A percentile compares a stretch with the other conserved stretches of the same genome.
phyloP scores from a whole-genome alignment of 208 protist genomes.

The Trypanosoma lewisi region DNA sequence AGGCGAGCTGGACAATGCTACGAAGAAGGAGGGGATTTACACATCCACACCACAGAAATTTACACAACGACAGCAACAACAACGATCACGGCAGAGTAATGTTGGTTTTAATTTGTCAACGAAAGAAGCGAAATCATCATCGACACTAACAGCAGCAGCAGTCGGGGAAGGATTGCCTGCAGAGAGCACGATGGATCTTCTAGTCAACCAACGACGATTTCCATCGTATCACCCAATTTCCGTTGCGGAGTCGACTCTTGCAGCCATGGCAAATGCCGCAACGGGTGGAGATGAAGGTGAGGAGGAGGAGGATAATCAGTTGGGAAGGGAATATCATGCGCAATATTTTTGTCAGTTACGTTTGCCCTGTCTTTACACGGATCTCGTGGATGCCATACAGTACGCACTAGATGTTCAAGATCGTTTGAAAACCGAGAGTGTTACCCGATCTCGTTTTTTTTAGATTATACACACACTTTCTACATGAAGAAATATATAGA shows the following conservation, averaged over 20 bases:
- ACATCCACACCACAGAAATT: background rate
- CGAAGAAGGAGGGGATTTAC: background rate
- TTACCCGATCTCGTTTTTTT: background rate
- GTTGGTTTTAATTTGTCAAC: background rate
- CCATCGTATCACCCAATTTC: constrained; percentile 67
- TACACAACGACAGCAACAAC: background rate
- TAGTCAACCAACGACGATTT: constrained; percentile 26
- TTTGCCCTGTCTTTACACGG: constrained; percentile 62
- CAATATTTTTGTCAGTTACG: constrained; percentile 38
- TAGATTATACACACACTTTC: background rate
- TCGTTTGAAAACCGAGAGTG: constrained; percentile 35
- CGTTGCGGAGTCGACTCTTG: constrained; percentile 68
- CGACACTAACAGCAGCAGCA: background rate
- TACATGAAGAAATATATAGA: constrained; percentile 2
- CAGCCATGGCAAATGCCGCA: background rate
- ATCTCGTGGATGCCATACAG: constrained; percentile 61
- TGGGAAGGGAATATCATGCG: background rate
- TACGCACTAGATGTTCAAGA: constrained; percentile 58
- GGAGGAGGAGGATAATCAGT: background rate
- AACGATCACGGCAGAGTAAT: background rate
- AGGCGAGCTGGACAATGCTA: background rate
- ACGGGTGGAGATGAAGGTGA: background rate
- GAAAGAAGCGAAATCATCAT: background rate
- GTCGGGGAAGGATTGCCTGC: background rate
- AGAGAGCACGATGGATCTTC: background rate